Evolutionary conservation across 352 stramenopile genomes (phyloP).

Genomic region (Blastocystis sp.): DNA sequence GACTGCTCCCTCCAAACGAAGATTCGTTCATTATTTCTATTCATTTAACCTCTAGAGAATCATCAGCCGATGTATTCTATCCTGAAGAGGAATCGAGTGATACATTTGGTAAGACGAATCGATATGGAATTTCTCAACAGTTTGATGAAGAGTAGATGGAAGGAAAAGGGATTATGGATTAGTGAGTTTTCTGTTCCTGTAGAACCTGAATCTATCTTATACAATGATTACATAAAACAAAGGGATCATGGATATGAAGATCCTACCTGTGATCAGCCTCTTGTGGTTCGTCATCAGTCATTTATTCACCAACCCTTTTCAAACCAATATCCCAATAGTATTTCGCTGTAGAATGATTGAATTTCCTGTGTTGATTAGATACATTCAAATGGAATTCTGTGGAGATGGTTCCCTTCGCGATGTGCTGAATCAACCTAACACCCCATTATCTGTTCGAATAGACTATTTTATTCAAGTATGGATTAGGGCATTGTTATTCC

Average conservation of each 20-base stretch:
- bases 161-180: too few species aligned
- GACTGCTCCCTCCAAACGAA: not conserved
- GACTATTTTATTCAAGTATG: constrained; percentile 24
- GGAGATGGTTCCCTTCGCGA: constrained; percentile 26
- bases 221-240: constrained; percentile 27
- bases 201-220: not conserved
- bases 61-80: not conserved
- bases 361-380: too few species aligned
- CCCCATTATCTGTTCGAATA: not conserved
- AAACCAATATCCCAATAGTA: too few species aligned
- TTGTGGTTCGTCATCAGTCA: too few species aligned
- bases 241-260: not conserved
- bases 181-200: too few species aligned
- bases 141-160: too few species aligned
- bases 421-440: not conserved
- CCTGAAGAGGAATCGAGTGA: not conserved
- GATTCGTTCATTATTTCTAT: too few species aligned
- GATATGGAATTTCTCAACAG: not conserved
- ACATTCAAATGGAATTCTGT: constrained; percentile 55
- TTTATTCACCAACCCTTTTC: too few species aligned
- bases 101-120: constrained; percentile 8
- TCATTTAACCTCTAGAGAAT: too few species aligned
- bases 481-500: not conserved
- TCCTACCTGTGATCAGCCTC: not conserved
- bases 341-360: not conserved